Evolutionary conservation across 176 grass and related monocot genomes (phyloP).

Genomic region (Aechmea fasciata): DNA sequence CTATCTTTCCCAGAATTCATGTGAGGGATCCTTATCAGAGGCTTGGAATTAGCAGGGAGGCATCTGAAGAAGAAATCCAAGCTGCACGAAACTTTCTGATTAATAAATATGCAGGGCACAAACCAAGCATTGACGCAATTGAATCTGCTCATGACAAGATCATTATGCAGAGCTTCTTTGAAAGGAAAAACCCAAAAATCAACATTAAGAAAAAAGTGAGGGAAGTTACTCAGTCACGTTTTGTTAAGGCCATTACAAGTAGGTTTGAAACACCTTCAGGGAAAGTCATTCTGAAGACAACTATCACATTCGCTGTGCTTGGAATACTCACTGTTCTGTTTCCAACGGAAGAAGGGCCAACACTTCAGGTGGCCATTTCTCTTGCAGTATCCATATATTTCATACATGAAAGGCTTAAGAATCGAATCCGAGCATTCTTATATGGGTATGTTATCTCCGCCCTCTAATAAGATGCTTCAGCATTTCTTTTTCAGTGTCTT

Average conservation of each 20-base stretch:
- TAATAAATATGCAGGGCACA: constrained; percentile 74
- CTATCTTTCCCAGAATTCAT: constrained; percentile 74
- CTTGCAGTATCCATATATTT: constrained; percentile 82
- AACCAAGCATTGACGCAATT: constrained; percentile 85
- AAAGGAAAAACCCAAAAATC: constrained; percentile 76
- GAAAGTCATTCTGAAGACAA: constrained; percentile 72
- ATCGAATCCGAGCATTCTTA: constrained; percentile 62
- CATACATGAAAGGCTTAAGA: constrained; percentile 61
- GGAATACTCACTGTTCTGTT: constrained; percentile 57
- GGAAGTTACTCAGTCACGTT: constrained; percentile 56
- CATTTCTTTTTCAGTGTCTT: constrained; percentile 1
- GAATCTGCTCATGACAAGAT: constrained; percentile 87
- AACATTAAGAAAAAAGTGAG: constrained; percentile 73
- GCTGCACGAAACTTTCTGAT: constrained; percentile 79
- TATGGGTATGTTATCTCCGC: constrained; percentile 58
- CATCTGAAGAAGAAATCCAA: constrained; percentile 98
- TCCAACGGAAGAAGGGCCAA: constrained; percentile 89
- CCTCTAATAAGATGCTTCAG: constrained; percentile 19
- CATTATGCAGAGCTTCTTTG: constrained; percentile 82
- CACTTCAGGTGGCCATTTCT: constrained; percentile 75
- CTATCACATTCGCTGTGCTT: constrained; percentile 47
- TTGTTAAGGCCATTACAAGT: constrained; percentile 51
- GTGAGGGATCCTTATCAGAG: constrained; percentile 80
- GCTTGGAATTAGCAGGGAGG: constrained; percentile 79
- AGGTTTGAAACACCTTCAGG: constrained; percentile 76